These are phyloP conservation scores for Cryptomeria japonica DNA, from an alignment of 75 land plant genomes.

Conservation along the genomic window DNA sequence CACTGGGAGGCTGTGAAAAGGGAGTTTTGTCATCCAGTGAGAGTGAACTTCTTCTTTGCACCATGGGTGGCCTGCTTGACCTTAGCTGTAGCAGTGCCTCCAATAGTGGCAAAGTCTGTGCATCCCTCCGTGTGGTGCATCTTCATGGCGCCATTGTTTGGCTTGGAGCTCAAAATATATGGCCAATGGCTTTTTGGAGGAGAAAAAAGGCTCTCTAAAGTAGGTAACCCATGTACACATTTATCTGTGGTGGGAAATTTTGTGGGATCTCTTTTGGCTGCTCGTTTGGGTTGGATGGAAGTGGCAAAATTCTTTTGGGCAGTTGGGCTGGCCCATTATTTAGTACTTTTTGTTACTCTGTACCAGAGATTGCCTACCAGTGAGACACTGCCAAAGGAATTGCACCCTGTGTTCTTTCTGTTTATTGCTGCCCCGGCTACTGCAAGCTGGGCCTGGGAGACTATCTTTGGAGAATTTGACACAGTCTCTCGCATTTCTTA, in stretches of 20 bases:
- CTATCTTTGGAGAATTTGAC: constrained; percentile 73
- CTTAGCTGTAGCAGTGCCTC: constrained; percentile 31
- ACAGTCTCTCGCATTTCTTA: constrained; percentile 58
- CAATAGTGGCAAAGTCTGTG: constrained; percentile 12
- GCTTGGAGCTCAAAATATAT: constrained; percentile 60
- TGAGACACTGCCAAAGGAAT: constrained; percentile 85
- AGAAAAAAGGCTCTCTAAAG: constrained; percentile 73
- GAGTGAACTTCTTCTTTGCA: constrained; percentile 51
- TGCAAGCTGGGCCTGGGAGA: constrained; percentile 87
- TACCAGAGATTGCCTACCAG: constrained; percentile 89
- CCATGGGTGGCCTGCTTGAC: constrained; percentile 44
- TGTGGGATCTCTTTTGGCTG: constrained; percentile 75
- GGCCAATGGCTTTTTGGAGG: constrained; percentile 99
- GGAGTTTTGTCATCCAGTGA: constrained; percentile 39
- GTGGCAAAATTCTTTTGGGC: constrained; percentile 83
- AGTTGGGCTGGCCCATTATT: constrained; percentile 86
- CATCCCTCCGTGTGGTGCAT: constrained; percentile 31
- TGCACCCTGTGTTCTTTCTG: constrained; percentile 92
- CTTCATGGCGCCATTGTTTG: constrained; percentile 30
- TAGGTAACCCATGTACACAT: constrained; percentile 91
- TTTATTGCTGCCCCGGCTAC: constrained; percentile 90
- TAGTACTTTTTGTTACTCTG: constrained; percentile 87
- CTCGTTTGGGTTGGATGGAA: constrained; percentile 76
- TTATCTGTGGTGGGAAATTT: constrained; percentile 91
- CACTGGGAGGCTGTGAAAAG: constrained; percentile 39